Base-by-base conservation (phyloP, 108 stramenopile genomes). In the Nannochloropsis gaditana region DNA sequence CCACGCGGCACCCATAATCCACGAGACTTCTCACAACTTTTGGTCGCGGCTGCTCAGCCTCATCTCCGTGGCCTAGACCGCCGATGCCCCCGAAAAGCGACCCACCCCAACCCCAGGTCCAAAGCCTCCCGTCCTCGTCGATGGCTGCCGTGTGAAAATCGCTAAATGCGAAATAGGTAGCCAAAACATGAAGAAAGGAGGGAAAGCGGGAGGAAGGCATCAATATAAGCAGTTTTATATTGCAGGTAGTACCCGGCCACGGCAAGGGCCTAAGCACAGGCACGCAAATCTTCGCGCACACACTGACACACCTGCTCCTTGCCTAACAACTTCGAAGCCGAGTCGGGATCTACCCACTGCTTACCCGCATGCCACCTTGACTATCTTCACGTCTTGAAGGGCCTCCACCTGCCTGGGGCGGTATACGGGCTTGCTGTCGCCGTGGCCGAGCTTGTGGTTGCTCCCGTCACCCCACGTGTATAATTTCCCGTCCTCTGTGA, bases 1-100 rank as follows among this genome's bases (percentile, higher is more conserved):
- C 45, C 42, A 89, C 93, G 82, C 80, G 89, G 83, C 93, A 93
- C 45, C 93, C 93, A 90, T 95, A 94, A 84, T 95, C 93, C 6
- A 94, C 89, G 15, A 95, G 73, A 43, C 90, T 90, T 80, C 92
- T 50, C n/a, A 95, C 95, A 11, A 93, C 80, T 81, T 84, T 93
- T 44, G 94, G 94, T 9, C 47, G 47, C 47, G 47, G 47, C 11
- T 50, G 47, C 47, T 50, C 47, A 50, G 11, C 11, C 47, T 50
- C 47, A 11, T 50, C 47, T 9, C 47, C 47, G 11, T 50, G 47
- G 10, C 47, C 47, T 50, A 50, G 11, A 9, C 47, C 47, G 47
- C 47, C 47, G 11, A 50, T 50, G 9, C 47, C 47, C 47, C 47
- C 47, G 47, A 50, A 50, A 50, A 50, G 47, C 10, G 47, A 50